phyloP scores from a whole-genome alignment of 2,329 filamentous ascomycete genomes.

The Helicocarpus griseus region DNA sequence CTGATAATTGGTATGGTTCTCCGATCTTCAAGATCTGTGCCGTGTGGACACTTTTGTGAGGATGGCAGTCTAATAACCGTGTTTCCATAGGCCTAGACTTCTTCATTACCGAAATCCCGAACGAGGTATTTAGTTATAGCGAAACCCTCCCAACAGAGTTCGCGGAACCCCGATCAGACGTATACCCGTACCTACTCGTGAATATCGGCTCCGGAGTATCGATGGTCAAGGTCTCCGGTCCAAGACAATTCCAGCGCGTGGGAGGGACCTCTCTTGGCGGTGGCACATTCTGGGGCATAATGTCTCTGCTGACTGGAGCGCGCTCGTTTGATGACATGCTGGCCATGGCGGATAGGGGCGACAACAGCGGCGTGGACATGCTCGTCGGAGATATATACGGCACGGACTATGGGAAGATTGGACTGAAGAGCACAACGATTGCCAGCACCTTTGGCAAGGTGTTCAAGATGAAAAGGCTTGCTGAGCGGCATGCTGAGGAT shows the following conservation, averaged over 20 bases:
- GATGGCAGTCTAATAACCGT: conserved; percentile 4
- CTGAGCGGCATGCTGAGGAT: conserved; percentile 69
- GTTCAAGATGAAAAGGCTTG: conserved; percentile 80
- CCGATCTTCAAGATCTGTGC: background rate
- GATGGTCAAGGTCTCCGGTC: conserved; percentile 93
- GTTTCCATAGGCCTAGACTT: conserved; percentile 69
- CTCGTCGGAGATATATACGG: conserved; percentile 97
- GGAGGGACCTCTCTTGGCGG: conserved; percentile 91
- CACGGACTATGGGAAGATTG: conserved; percentile 90
- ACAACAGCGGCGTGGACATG: conserved; percentile 92
- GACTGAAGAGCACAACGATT: conserved; percentile 89
- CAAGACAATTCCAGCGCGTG: conserved; percentile 76
- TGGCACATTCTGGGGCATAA: conserved; percentile 92
- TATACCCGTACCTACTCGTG: conserved; percentile 94
- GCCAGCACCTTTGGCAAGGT: conserved; percentile 96
- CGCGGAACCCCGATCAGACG: conserved; percentile 62
- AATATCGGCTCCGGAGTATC: conserved; percentile 97
- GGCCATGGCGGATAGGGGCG: conserved; percentile 76
- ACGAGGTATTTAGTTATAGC: conserved; percentile 94
- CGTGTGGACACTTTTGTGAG: background rate
- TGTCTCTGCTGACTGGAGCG: conserved; percentile 86
- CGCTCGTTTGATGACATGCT: conserved; percentile 98
- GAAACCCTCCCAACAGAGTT: conserved; percentile 88
- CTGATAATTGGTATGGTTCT: conserved; percentile 67
- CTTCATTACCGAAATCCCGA: conserved; percentile 95